These are phyloP conservation scores for Fusarium sp. DNA, from an alignment of 2,329 filamentous ascomycete species.

Conservation along the genomic window DNA sequence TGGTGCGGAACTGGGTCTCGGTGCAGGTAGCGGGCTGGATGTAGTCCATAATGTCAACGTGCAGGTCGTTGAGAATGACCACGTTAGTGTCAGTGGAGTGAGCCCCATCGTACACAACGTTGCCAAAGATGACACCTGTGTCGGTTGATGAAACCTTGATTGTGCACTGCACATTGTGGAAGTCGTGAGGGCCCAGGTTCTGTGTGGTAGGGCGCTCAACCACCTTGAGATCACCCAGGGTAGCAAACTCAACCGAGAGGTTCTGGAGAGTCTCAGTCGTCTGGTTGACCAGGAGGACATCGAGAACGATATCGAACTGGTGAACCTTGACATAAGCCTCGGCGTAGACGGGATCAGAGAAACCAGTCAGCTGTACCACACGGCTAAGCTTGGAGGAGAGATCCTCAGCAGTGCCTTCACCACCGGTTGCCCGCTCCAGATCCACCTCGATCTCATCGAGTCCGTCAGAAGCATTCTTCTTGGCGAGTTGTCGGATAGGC, in stretches of 20 bases:
- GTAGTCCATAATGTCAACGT: constrained; percentile 99
- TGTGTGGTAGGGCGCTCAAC: constrained; percentile 96
- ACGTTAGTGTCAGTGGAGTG: constrained; percentile 94
- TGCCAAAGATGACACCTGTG: constrained; percentile 98
- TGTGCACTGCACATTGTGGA: constrained; percentile 97
- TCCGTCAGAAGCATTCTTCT: constrained; percentile 85
- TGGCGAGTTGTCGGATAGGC: constrained; percentile 87
- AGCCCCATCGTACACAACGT: constrained; percentile 95
- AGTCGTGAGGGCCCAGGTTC: constrained; percentile 93
- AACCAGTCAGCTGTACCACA: constrained; percentile 95
- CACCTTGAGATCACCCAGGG: constrained; percentile 94
- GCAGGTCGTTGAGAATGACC: constrained; percentile 96
- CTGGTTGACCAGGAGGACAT: constrained; percentile 96
- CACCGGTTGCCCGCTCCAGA: constrained; percentile 91
- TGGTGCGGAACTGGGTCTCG: constrained; percentile 98
- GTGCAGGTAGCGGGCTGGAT: constrained; percentile 97
- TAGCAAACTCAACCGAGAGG: constrained; percentile 97
- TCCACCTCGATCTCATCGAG: constrained; percentile 87
- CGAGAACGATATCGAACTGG: constrained; percentile 97
- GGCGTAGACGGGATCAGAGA: constrained; percentile 98
- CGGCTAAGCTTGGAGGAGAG: constrained; percentile 92
- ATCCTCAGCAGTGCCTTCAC: constrained; percentile 82
- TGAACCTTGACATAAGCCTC: constrained; percentile 99
- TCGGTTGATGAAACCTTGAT: constrained; percentile 99
- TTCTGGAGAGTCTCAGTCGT: constrained; percentile 97